These are phyloP conservation scores for Lichtheimia ornata DNA, from an alignment of 371 early-diverging fungal genomes.

Conservation along the genomic window DNA sequence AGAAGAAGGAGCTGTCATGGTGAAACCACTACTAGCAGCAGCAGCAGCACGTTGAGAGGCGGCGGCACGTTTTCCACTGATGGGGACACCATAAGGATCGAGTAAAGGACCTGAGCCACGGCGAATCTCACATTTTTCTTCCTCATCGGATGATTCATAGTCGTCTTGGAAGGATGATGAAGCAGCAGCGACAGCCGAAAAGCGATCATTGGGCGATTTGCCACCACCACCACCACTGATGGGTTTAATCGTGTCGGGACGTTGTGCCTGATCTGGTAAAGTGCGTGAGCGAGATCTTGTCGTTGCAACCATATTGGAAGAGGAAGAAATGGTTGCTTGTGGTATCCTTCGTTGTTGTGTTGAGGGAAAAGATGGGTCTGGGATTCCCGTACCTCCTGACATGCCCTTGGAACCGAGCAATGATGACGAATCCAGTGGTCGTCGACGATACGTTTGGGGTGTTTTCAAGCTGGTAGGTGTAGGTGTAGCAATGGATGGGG, in stretches of 20 bases:
- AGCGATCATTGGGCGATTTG: not conserved
- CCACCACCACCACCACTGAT: not conserved
- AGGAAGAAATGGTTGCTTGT: slow-evolving; percentile 19
- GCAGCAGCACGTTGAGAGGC: not conserved
- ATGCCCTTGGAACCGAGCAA: slow-evolving; percentile 1
- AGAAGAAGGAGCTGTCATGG: slow-evolving; percentile 18
- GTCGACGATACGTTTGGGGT: slow-evolving; percentile 22
- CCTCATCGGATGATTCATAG: slow-evolving; percentile 22
- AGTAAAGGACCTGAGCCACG: slow-evolving; percentile 33
- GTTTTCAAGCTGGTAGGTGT: slow-evolving; percentile 17
- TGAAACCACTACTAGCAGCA: slow-evolving; percentile 9
- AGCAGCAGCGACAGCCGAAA: not conserved
- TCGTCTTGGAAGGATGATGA: slow-evolving; percentile 1
- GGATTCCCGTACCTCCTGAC: slow-evolving; percentile 5
- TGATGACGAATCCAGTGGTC: slow-evolving; percentile 14
- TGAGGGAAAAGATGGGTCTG: slow-evolving; percentile 7
- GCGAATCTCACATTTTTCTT: slow-evolving; percentile 15
- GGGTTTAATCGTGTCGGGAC: not conserved
- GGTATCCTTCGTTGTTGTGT: slow-evolving; percentile 5
- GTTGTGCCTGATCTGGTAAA: slow-evolving; percentile 22
- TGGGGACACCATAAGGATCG: slow-evolving; percentile 49
- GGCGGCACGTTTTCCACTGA: slow-evolving; percentile 5
- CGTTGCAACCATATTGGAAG: slow-evolving; percentile 13
- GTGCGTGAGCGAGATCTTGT: slow-evolving; percentile 25
- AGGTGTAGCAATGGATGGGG: not conserved